phyloP scores from a whole-genome alignment of 1,139 yeast species.

The Zygosaccharomyces sapae region DNA sequence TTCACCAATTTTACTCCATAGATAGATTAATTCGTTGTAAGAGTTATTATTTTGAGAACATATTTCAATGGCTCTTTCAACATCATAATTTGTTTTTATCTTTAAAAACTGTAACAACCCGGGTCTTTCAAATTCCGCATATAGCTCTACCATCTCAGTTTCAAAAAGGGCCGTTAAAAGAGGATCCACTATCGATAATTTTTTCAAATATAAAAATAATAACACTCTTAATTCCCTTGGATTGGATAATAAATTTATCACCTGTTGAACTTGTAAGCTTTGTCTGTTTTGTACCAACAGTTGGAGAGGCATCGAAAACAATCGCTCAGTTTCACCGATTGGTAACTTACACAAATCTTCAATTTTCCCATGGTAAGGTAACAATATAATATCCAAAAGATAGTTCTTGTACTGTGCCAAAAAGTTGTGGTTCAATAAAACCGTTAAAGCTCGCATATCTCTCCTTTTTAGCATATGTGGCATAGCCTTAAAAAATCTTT shows the following conservation, averaged over 20 bases:
- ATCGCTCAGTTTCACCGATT: slow-evolving; percentile 41
- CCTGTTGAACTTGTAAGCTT: slow-evolving; percentile 51
- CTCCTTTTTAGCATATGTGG: slow-evolving; percentile 53
- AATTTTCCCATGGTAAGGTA: slow-evolving; percentile 40
- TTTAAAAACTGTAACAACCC: slow-evolving; percentile 55
- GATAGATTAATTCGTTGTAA: slow-evolving; percentile 70
- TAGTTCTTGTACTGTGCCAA: slow-evolving; percentile 47
- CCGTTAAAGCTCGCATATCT: slow-evolving; percentile 53
- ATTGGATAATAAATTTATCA: slow-evolving; percentile 48
- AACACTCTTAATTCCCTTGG: slow-evolving; percentile 47
- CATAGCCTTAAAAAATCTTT: slow-evolving; percentile 61
- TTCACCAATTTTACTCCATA: slow-evolving; percentile 81
- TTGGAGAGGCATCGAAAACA: slow-evolving; percentile 46
- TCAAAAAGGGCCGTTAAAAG: slow-evolving; percentile 54
- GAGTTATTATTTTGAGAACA: slow-evolving; percentile 52
- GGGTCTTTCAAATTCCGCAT: slow-evolving; percentile 51
- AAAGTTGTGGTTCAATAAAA: slow-evolving; percentile 60
- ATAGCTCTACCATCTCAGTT: slow-evolving; percentile 60
- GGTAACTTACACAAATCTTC: slow-evolving; percentile 38
- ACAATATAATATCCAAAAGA: slow-evolving; percentile 51
- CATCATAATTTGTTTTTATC: slow-evolving; percentile 51
- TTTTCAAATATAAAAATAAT: slow-evolving; percentile 57
- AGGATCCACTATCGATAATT: slow-evolving; percentile 52
- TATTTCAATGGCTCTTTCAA: slow-evolving; percentile 60
- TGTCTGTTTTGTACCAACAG: slow-evolving; percentile 63